Evolutionary conservation across 768 basidiomycete species (phyloP).

Genomic region (Dentipellis fragilis): DNA sequence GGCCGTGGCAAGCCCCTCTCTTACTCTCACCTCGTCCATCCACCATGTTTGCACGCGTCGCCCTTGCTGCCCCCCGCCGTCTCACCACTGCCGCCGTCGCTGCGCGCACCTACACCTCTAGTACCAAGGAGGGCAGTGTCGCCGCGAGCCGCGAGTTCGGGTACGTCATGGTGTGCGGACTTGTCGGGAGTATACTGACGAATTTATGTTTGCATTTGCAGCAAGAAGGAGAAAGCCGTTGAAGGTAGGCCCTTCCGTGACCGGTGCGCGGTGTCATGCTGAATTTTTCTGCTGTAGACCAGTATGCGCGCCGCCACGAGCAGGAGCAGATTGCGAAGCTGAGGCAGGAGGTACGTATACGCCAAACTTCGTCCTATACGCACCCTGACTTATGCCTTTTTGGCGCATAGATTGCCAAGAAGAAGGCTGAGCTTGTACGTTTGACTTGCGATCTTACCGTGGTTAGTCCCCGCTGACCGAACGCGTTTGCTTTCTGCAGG

Average conservation of each 20-base stretch:
- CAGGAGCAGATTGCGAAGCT: conserved; percentile 48
- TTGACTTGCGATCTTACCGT: not conserved
- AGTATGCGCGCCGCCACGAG: conserved; percentile 55
- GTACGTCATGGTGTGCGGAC: conserved; percentile 24
- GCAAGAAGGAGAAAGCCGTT: conserved; percentile 66
- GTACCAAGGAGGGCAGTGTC: conserved; percentile 42
- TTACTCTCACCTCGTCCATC: not conserved
- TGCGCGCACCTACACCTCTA: conserved; percentile 26
- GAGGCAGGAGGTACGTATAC: conserved; percentile 36
- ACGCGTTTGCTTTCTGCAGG: not conserved
- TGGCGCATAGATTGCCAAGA: conserved; percentile 18
- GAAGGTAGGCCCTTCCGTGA: conserved; percentile 33
- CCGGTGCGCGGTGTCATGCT: not conserved
- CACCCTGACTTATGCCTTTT: not conserved
- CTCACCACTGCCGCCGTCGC: conserved; percentile 26
- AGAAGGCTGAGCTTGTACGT: conserved; percentile 24
- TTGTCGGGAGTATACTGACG: conserved; percentile 8
- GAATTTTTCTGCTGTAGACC: conserved; percentile 33
- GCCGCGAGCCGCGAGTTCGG: conserved; percentile 55
- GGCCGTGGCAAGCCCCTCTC: not conserved
- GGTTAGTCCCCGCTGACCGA: not conserved
- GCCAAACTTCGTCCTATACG: not conserved
- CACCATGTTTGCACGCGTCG: conserved; percentile 14
- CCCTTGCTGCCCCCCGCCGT: conserved; percentile 31
- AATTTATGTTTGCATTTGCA: conserved; percentile 23